Evolutionary conservation across 768 basidiomycete genomes (phyloP).

Genomic region (Tricholomella constricta): DNA sequence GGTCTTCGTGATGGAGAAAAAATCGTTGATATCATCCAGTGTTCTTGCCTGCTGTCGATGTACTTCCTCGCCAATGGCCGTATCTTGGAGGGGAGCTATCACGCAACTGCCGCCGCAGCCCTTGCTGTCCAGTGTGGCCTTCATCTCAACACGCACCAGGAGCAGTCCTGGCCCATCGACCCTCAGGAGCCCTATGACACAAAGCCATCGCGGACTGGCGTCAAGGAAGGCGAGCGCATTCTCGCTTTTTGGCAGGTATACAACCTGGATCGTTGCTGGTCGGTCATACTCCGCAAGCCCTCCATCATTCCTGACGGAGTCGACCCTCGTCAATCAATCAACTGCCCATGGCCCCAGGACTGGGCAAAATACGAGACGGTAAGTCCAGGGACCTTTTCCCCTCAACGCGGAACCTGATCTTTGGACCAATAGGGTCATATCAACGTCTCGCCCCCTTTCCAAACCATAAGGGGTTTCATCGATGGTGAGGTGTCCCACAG

Average conservation of each 20-base stretch:
- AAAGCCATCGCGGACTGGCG: conserved; percentile 57
- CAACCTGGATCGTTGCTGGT: conserved; percentile 81
- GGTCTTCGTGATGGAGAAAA: conserved; percentile 58
- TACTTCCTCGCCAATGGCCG: conserved; percentile 81
- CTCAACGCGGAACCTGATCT: conserved; percentile 5
- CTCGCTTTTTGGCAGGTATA: conserved; percentile 85
- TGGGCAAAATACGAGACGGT: conserved; percentile 75
- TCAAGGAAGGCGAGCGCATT: conserved; percentile 72
- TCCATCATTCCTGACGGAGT: conserved; percentile 64
- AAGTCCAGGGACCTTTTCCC: conserved; percentile 23
- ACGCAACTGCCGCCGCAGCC: conserved; percentile 72
- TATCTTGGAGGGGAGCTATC: conserved; percentile 75
- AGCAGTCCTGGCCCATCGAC: conserved; percentile 36
- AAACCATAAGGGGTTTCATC: conserved; percentile 65
- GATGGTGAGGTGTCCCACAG: conserved; percentile 55
- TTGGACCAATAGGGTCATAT: conserved; percentile 54
- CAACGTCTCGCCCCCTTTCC: conserved; percentile 49
- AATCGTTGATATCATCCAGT: conserved; percentile 72
- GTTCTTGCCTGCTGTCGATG: conserved; percentile 71
- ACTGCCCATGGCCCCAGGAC: conserved; percentile 76
- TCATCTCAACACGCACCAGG: conserved; percentile 43
- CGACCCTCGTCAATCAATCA: conserved; percentile 58
- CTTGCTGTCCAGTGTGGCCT: conserved; percentile 76
- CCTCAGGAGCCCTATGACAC: conserved; percentile 44
- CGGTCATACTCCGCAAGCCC: conserved; percentile 70